Percentiles rank a stretch among this genome's conserved stretches.
Conservation (phyloP, 164 flowering plant species). For the Magnolia kwangsiensis region DNA sequence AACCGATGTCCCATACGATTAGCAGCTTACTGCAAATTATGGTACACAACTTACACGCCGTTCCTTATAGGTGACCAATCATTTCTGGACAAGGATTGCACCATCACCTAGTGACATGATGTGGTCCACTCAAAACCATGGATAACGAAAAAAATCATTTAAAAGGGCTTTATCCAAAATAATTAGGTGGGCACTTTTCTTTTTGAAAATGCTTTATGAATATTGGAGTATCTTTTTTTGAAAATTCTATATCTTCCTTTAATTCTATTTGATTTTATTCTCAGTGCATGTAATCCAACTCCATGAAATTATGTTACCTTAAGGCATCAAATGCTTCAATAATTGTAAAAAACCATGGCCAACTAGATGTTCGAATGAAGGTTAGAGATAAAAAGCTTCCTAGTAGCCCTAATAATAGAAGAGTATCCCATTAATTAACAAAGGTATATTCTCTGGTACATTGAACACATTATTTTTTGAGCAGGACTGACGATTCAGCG, state of each 20-base stretch:
- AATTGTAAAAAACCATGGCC: not conserved
- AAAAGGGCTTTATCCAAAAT: not conserved
- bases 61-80: too few species aligned
- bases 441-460: not conserved
- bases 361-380: not conserved
- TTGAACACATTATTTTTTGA: not conserved
- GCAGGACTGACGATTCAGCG: not conserved
- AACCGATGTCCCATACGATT: too few species aligned
- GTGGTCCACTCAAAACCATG: too few species aligned
- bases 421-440: not conserved
- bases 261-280: not conserved
- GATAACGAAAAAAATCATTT: too few species aligned
- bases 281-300: not conserved
- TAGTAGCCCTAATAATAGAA: not conserved
- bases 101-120: too few species aligned
- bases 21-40: too few species aligned
- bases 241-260: not conserved
- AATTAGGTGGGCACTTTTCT: not conserved
- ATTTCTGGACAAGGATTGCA: too few species aligned
- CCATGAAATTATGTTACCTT: not conserved
- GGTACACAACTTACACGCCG: too few species aligned
- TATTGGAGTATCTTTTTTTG: not conserved
- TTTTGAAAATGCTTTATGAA: not conserved
- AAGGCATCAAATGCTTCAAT: constrained; percentile 3
- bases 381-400: not conserved